Conservation (phyloP, 441 rosid species). For the California macrophylla region DNA sequence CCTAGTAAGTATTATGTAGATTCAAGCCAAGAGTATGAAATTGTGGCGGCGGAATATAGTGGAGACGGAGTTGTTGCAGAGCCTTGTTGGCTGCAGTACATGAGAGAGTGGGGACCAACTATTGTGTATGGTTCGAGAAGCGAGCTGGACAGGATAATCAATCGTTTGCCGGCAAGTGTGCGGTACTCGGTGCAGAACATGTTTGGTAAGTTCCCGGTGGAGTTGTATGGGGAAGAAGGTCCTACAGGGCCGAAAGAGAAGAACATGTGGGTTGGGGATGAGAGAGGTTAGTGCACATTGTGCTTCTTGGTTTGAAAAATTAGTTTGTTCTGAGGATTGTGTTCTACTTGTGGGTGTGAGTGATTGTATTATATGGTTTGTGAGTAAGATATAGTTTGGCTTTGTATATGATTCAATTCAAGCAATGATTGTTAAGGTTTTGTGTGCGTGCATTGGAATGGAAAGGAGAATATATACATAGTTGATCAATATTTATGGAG, state of each 20-base stretch:
- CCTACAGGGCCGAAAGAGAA: constrained; percentile 93
- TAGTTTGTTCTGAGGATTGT: neutral
- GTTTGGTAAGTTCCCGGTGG: constrained; percentile 53
- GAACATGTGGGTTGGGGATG: constrained; percentile 85
- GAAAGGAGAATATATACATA: no score
- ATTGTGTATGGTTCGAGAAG: constrained; percentile 51
- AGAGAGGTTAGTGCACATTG: constrained; percentile 38
- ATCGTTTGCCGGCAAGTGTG: constrained; percentile 37
- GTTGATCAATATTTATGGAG: no score
- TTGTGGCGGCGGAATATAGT: constrained; percentile 61
- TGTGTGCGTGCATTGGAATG: no score
- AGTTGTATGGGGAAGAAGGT: constrained; percentile 73
- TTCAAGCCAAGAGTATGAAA: constrained; percentile 59
- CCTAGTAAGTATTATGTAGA: constrained; percentile 38
- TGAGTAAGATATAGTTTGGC: no score
- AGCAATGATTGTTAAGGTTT: no score
- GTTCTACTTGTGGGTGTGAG: neutral
- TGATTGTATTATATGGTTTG: neutral
- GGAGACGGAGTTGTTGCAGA: constrained; percentile 35
- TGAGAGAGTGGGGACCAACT: constrained; percentile 86
- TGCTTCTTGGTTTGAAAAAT: neutral
- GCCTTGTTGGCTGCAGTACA: constrained; percentile 71
- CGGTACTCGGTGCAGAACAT: constrained; percentile 30
- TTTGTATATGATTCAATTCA: no score
- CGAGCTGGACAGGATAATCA: constrained; percentile 46